Percentiles rank a stretch among this genome's conserved stretches.
phyloP scores from a whole-genome alignment of 495 filamentous ascomycete genomes.

The Hyaloscypha bicolor region DNA sequence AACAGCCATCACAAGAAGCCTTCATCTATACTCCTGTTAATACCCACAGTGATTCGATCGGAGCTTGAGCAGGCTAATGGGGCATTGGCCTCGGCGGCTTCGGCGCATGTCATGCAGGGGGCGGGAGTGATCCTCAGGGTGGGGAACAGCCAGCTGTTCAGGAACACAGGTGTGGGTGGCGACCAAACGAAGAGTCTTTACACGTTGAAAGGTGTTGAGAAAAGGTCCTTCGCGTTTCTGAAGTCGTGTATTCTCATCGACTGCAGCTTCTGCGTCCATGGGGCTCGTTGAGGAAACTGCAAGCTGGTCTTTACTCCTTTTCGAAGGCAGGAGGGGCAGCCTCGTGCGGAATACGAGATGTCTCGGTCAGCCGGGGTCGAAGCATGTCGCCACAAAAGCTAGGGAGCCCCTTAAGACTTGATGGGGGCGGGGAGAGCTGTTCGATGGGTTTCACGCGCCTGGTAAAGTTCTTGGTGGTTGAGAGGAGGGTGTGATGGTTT shows the following conservation, averaged over 20 bases:
- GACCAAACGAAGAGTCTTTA: not conserved
- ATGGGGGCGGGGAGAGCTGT: not conserved
- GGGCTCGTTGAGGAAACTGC: not conserved
- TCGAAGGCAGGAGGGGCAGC: not conserved
- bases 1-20: not conserved
- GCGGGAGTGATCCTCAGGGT: not conserved
- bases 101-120: conserved; percentile 2
- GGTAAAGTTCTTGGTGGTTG: not conserved
- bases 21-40: not conserved
- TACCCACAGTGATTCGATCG: not conserved
- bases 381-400: not conserved
- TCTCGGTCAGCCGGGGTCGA: not conserved
- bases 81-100: not conserved
- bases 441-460: not conserved
- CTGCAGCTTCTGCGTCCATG: not conserved
- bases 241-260: not conserved
- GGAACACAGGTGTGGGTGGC: not conserved
- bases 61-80: not conserved
- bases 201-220: not conserved
- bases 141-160: not conserved
- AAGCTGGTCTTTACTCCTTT: not conserved
- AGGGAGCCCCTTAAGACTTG: not conserved
- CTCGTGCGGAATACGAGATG: not conserved
- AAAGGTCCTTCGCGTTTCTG: not conserved
- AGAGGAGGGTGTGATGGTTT: not conserved